Base-by-base conservation (phyloP, 257 asterid species). In the Nicotiana tabacum region DNA sequence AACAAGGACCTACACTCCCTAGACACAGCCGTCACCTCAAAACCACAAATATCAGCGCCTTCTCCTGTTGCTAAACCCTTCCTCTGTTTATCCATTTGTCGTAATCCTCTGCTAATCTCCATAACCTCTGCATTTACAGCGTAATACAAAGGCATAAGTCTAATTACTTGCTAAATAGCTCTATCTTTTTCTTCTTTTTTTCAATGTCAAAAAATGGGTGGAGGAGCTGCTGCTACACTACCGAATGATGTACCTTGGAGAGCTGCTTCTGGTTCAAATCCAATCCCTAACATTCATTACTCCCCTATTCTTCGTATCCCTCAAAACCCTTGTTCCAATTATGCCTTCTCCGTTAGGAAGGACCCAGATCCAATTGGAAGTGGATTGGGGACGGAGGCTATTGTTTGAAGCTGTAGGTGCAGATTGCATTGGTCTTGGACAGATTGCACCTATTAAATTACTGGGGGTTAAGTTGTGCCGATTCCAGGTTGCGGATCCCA, bases 341-440 rank as follows among this genome's bases (percentile, higher is more conserved):
- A 90, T 77, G 99, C 97, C 81, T 87, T 96, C 12, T 89, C 86
- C 43, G 88, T 91, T 83, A 92, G 93, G 95, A 91, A 92, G 97
- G 86, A 89, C 56, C 83, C 84, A 12, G 88, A 89, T 82, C 90
- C 90, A 43, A 90, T 95, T 62, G 98, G 99, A 18, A 86, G 89
- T 70, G 97, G 98, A 2, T 85, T 96, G 53, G 98, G 95, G 53
- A 90, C 82, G 77, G 98, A 87, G 87, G 98, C 98, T 46, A 81
- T 96, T 17, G 89, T 93, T 81, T 21, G 99, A 96, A 89, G 93
- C 99, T 66, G 98, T 98, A 3, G 99, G 98, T 1, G 97, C 98
- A 11, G 99, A 96, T 83, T 96, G 98, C 87, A 90, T 94, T 83
- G 97, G 94, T 77, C 99, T 97, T 12, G 98, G 99, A 66, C 98